Evolutionary conservation across 1,139 yeast species (phyloP), one percentile per base, ranked within the genome.

Genomic region (Blastobotrys buckinghamii): DNA sequence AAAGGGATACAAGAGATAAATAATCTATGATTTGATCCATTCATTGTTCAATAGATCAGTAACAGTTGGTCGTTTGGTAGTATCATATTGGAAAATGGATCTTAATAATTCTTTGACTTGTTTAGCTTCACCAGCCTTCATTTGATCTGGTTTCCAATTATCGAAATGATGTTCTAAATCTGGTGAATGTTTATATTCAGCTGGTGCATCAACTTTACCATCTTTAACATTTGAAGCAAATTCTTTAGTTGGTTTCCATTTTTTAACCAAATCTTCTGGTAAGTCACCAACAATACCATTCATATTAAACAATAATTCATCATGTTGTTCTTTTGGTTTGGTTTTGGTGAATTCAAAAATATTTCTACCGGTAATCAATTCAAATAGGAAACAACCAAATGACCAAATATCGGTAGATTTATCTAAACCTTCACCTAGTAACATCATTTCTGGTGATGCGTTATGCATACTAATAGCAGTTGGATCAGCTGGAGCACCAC

Each of bases 21-120:
- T 17, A 10, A 34, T 2, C 13, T 17, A 34, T 7, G 41, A 36
- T 41, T 36, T 37, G 22, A 72, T 64, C 98, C 98, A 92, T 2
- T 96, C 96, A 66, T 92, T 96, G 53, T 78, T 79, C 59, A 92
- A 69, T 49, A 92, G 72, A 59, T 89, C 97, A 45, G 81, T 83
- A 0, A 97, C 97, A 37, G 86, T 76, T 1, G 92, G 83, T 55
- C 98, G 77, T 62, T 78, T 77, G 45, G 73, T 72, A 1, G 97
- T 95, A 63, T 89, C 92, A 27, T 50, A 50, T 30, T 50, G 53
- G 44, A 50, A 42, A 45, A 50, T 50, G 26, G 42, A 39, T 17
- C 44, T 41, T 20, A 50, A 42, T 36, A 50, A 33, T 22, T 44
- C 42, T 49, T 50, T 50, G 44, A 50, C 48, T 36, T 50, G 47